Evolutionary conservation across 495 filamentous ascomycete genomes (phyloP).

Genomic region (Talaromyces proteolyticus): DNA sequence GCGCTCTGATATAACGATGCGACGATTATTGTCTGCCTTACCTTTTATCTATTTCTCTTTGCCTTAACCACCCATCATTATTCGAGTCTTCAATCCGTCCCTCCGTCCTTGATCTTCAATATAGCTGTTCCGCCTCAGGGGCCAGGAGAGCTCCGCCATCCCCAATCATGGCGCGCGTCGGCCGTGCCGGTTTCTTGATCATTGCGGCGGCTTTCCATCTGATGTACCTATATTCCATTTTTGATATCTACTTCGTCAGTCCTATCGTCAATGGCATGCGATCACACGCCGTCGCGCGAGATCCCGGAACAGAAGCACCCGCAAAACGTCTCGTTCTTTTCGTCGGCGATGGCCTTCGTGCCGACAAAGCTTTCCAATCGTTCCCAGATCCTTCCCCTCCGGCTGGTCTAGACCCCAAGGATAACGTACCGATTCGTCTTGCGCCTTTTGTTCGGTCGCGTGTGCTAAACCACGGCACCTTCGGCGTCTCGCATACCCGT

Average conservation of each 20-base stretch:
- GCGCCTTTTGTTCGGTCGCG: slow-evolving; percentile 92
- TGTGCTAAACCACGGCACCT: slow-evolving; percentile 87
- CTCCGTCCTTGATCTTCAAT: too few relatives aligned
- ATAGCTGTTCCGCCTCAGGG: too few relatives aligned
- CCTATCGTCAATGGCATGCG: slow-evolving; percentile 96
- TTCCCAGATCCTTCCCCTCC: slow-evolving; percentile 83
- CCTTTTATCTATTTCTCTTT: slow-evolving; percentile 6
- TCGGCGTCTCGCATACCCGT: slow-evolving; percentile 96
- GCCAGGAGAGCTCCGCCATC: too few relatives aligned
- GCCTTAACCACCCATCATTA: slow-evolving; percentile 14
- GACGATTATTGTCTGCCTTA: not conserved
- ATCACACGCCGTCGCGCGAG: slow-evolving; percentile 63
- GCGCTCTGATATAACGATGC: not conserved
- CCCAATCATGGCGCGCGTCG: slow-evolving; percentile 66
- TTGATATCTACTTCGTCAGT: slow-evolving; percentile 98
- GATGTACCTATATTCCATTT: slow-evolving; percentile 93
- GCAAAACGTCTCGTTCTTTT: slow-evolving; percentile 89
- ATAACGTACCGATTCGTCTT: slow-evolving; percentile 60
- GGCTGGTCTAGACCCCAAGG: slow-evolving; percentile 38
- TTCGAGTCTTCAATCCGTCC: too few relatives aligned
- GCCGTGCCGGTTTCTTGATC: slow-evolving; percentile 82
- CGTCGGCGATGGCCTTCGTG: slow-evolving; percentile 95
- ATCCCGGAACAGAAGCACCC: slow-evolving; percentile 58
- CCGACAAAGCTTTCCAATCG: slow-evolving; percentile 96
- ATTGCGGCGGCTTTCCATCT: slow-evolving; percentile 92